Evolutionary conservation across 2,329 filamentous ascomycete genomes (phyloP).

Genomic region (Colletotrichum sp.): DNA sequence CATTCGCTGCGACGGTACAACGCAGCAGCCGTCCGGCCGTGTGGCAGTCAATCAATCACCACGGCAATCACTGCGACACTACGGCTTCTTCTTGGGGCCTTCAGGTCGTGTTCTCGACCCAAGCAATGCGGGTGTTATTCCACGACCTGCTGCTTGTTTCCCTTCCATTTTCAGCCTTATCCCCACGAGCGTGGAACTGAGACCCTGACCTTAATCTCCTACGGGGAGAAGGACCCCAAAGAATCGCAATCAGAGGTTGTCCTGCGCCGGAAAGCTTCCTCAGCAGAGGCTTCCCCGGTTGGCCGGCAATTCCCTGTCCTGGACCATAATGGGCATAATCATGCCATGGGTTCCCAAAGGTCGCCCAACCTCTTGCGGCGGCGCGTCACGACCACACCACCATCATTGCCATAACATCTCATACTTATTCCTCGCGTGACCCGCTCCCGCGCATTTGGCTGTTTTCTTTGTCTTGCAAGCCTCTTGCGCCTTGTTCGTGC

Average conservation of each 20-base stretch:
- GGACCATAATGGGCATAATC: constrained; percentile 3
- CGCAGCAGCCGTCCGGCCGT: background rate
- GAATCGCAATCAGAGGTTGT: constrained; percentile 6
- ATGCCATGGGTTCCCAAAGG: constrained; percentile 21
- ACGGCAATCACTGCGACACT: constrained; percentile 1
- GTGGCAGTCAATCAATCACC: background rate
- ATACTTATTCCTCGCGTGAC: constrained; percentile 21
- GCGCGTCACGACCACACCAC: constrained; percentile 24
- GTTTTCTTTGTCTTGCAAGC: background rate
- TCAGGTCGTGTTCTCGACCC: background rate
- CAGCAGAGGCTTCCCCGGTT: constrained; percentile 1
- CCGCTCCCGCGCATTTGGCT: background rate
- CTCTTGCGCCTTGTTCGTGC: constrained; percentile 2
- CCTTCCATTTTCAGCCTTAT: constrained; percentile 3
- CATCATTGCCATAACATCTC: constrained; percentile 22
- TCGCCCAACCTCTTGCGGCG: constrained; percentile 16
- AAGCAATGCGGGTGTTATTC: background rate
- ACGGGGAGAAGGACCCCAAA: background rate
- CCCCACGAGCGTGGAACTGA: background rate
- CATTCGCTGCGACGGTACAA: constrained; percentile 11
- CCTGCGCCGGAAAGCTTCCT: constrained; percentile 1
- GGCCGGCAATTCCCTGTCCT: constrained; percentile 13
- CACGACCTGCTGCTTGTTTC: background rate
- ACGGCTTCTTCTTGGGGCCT: background rate
- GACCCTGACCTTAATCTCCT: background rate